Evolutionary conservation across 31 red algal species (phyloP).

Genomic region (Porphyra umbilicalis): DNA sequence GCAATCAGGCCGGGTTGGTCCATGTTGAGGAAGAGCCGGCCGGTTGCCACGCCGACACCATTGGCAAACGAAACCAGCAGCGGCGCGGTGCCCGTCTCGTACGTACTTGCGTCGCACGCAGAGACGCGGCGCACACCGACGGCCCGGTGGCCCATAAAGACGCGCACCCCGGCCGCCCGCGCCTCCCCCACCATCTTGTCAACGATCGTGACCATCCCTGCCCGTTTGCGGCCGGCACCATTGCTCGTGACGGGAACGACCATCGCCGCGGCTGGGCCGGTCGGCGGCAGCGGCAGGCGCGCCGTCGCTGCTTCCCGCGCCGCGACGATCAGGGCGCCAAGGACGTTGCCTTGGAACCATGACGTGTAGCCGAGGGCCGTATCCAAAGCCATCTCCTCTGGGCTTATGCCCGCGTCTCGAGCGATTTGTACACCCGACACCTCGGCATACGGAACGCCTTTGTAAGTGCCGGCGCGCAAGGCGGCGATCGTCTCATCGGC

Average conservation of each 20-base stretch:
- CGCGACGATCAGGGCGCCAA: too few species aligned
- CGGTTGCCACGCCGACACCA: not conserved
- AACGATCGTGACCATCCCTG: constrained; percentile 19
- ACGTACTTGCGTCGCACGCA: not conserved
- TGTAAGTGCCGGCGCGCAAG: constrained; percentile 6
- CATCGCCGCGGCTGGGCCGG: constrained; percentile 10
- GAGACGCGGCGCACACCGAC: constrained; percentile 6
- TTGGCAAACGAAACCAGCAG: not conserved
- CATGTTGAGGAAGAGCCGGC: not conserved
- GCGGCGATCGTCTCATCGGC: constrained; percentile 23
- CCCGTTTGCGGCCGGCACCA: constrained; percentile 1
- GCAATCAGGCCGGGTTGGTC: too few species aligned
- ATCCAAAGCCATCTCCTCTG: constrained; percentile 14
- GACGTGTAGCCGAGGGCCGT: not conserved
- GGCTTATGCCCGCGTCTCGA: constrained; percentile 10
- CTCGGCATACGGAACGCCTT: constrained; percentile 18
- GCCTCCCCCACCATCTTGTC: constrained; percentile 7
- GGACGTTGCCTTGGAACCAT: too few species aligned
- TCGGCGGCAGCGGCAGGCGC: not conserved
- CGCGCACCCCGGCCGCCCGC: not conserved
- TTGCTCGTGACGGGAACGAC: too few species aligned
- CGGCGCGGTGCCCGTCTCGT: too few species aligned
- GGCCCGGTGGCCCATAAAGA: constrained; percentile 7
- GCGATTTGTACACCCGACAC: constrained; percentile 11
- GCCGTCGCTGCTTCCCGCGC: not conserved